phyloP scores from a whole-genome alignment of 805 yeast species.

The Middelhovenomyces tepae region DNA sequence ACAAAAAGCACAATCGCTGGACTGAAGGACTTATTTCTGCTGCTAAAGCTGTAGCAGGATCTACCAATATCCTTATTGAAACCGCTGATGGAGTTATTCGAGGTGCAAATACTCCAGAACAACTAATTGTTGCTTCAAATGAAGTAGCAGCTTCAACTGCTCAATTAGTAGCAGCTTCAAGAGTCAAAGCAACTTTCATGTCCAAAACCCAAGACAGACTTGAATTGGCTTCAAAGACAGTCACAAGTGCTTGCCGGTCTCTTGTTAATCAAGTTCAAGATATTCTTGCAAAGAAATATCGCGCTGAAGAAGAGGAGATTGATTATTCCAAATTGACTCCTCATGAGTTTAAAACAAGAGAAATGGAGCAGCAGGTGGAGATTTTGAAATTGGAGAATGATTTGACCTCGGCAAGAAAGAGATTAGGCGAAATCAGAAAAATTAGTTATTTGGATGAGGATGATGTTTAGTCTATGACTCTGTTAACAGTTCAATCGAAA shows the following conservation, averaged over 20 bases:
- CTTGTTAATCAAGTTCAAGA: conserved; percentile 64
- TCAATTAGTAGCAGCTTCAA: conserved; percentile 83
- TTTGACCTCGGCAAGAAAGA: conserved; percentile 61
- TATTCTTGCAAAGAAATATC: conserved; percentile 33
- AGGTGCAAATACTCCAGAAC: conserved; percentile 60
- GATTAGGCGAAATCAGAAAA: conserved; percentile 77
- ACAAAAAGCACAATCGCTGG: conserved; percentile 85
- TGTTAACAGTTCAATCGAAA: too few species aligned
- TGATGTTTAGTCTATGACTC: too few species aligned
- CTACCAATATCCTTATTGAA: conserved; percentile 71
- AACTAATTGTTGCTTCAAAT: conserved; percentile 80
- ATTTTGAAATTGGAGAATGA: conserved; percentile 75
- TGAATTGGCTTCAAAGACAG: conserved; percentile 60
- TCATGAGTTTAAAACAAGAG: conserved; percentile 75
- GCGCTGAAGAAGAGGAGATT: conserved; percentile 34
- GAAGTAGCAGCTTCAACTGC: conserved; percentile 91
- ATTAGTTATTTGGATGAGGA: conserved; percentile 62
- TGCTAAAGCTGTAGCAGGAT: conserved; percentile 74
- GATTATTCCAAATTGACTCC: conserved; percentile 63
- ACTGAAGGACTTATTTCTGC: conserved; percentile 90
- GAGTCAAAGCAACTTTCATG: conserved; percentile 71
- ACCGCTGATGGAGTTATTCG: conserved; percentile 81
- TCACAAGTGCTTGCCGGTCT: conserved; percentile 65
- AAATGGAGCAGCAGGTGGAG: conserved; percentile 91
- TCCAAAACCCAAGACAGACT: conserved; percentile 69